Evolutionary conservation across 495 filamentous ascomycete species (phyloP), one percentile per base, ranked within the genome.

Genomic region (Halenospora varia): DNA sequence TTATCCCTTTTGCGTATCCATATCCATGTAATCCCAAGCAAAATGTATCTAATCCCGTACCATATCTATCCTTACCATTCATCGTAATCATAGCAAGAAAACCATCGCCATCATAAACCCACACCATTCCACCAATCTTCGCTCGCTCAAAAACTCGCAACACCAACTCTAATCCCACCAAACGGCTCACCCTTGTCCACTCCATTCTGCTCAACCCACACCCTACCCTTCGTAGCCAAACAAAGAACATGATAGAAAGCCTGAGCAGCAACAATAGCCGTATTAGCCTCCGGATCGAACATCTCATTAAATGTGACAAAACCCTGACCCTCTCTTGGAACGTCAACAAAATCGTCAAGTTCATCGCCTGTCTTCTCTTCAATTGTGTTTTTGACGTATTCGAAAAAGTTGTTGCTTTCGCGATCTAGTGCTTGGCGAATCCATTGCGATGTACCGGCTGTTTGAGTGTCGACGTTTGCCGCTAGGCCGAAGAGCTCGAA

Each of bases 161-260:
- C 42, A 48, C 59, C 63, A 48, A 61, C 59, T 51, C 50, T 61
- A 48, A 65, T 61, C 29, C 55, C 60, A 11, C 53, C 61, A 25
- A 53, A 57, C 24, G 66, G 10, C 19, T 60, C 57, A 17, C 68
- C 15, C 4, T 53, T 51, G 2, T 44, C 55, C 17, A 56, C 53
- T 45, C 65, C 66, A 10, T 68, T 63, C 65, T 85, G 82, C 51
- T 70, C 56, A 17, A 83, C 74, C 22, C 62, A 58, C 11, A 84
- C 59, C 45, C 83, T 54, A 0, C 74, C 75, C 69, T 79, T 86
- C 8, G 84, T 88, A 10, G 82, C 85, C 26, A 90, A 75, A 20
- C 77, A 74, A n/a, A 90, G 77, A 20, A 82, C 76, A 73, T 89
- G 85, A 71, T 87, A 75, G 47, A 90, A 70, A 0, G 73, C 87